A percentile compares a stretch with the other conserved stretches of the same genome.
Conservation (phyloP, 2,329 filamentous ascomycete species). For the Ophiostoma pallidulum region DNA sequence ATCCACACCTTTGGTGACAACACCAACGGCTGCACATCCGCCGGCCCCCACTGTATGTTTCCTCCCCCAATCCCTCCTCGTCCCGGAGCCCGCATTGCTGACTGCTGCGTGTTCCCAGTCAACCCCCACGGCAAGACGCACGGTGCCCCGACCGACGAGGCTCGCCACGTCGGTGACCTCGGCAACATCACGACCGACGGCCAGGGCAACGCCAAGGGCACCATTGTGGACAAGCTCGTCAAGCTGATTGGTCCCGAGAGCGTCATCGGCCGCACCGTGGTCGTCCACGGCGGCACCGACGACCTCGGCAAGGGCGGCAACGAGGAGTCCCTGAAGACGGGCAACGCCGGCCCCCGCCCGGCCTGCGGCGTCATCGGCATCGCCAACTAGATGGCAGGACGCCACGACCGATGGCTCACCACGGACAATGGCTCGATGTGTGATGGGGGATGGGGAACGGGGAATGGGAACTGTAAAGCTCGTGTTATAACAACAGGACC, state of each 20-base stretch:
- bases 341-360: conserved; percentile 86
- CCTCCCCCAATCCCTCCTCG: not conserved
- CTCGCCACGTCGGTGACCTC: conserved; percentile 92
- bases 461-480: no score
- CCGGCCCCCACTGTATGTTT: conserved; percentile 86
- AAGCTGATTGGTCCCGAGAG: conserved; percentile 96
- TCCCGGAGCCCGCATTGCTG: not conserved
- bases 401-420: no score
- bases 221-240: conserved; percentile 68
- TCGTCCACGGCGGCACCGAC: conserved; percentile 90
- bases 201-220: conserved; percentile 82
- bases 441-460: not conserved
- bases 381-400: conserved; percentile 48
- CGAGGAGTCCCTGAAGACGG: conserved; percentile 97
- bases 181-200: conserved; percentile 95
- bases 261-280: conserved; percentile 90
- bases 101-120: conserved; percentile 45
- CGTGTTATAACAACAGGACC: not conserved
- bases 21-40: conserved; percentile 99
- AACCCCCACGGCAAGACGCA: conserved; percentile 92
- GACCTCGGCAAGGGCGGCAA: conserved; percentile 88
- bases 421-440: not conserved
- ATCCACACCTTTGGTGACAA: conserved; percentile 99
- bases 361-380: conserved; percentile 97
- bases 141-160: conserved; percentile 72